Percentiles rank a stretch among this genome's conserved stretches.
These are phyloP conservation scores for Colletotrichum sidae DNA, from an alignment of 2,329 filamentous ascomycete genomes.

Conservation along the genomic window DNA sequence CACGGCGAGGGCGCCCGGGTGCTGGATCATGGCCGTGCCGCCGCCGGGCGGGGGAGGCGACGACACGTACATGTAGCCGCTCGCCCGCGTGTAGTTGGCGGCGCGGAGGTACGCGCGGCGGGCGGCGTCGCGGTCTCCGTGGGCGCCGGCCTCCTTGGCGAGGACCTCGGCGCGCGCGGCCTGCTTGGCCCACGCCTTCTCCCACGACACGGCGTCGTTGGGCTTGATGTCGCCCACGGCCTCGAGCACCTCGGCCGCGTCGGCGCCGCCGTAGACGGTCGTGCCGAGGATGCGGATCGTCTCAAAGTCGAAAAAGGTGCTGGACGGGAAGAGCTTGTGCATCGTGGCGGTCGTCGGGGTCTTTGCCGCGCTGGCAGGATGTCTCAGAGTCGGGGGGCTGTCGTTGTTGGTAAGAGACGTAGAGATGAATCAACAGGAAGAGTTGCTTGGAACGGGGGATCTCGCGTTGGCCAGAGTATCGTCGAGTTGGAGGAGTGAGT, in stretches of 20 bases:
- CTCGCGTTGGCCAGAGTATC: too few species aligned
- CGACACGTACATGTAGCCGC: conserved; percentile 44
- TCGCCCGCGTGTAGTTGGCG: conserved; percentile 53
- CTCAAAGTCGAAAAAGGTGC: conserved; percentile 57
- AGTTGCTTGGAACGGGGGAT: too few species aligned
- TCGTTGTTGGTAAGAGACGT: too few species aligned
- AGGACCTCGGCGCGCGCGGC: conserved; percentile 42
- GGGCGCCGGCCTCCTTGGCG: conserved; percentile 46
- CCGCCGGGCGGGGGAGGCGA: too few species aligned
- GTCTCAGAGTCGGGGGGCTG: too few species aligned
- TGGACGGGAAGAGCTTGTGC: conserved; percentile 34
- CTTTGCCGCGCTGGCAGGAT: too few species aligned
- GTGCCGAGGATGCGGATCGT: conserved; percentile 52
- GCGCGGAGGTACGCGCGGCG: conserved; percentile 52
- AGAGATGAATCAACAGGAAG: too few species aligned
- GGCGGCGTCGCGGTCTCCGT: conserved; percentile 46
- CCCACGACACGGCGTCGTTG: conserved; percentile 54
- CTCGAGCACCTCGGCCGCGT: conserved; percentile 54
- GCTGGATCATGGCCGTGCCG: conserved; percentile 15
- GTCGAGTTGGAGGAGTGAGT: too few species aligned
- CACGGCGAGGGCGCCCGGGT: conserved; percentile 41
- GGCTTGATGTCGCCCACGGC: conserved; percentile 51
- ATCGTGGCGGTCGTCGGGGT: not conserved
- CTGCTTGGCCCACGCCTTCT: conserved; percentile 45
- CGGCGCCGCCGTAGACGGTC: conserved; percentile 49